These are phyloP conservation scores for Smithsoniella earleae DNA, from an alignment of 163 green algal species.

Conservation along the genomic window DNA sequence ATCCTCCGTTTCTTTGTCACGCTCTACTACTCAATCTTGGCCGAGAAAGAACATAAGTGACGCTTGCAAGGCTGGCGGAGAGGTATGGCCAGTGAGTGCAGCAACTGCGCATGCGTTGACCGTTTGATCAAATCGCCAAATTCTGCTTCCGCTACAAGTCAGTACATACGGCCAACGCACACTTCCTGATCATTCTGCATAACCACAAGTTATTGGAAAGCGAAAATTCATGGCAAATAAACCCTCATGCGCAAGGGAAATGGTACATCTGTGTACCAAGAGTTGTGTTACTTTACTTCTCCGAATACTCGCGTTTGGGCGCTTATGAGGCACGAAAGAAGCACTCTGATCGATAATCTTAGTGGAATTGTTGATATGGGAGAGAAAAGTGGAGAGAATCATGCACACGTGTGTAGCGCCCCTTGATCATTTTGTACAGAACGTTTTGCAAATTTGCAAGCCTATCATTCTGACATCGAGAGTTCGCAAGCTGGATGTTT, in stretches of 20 bases:
- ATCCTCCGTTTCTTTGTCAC: constrained; percentile 33
- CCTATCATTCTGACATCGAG: constrained; percentile 63
- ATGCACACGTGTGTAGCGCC: background rate
- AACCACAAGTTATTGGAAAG: no score
- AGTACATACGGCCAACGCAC: constrained; percentile 75
- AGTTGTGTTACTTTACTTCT: background rate
- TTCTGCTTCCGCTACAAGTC: constrained; percentile 83
- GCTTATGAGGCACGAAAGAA: no score
- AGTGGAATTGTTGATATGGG: background rate
- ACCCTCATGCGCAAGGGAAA: no score
- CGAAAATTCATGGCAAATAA: no score
- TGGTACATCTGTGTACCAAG: no score
- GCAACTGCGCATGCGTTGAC: constrained; percentile 95
- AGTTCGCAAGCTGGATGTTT: constrained; percentile 80
- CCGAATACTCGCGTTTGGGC: no score
- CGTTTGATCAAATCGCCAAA: constrained; percentile 86
- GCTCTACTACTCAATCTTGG: constrained; percentile 50
- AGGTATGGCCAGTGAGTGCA: constrained; percentile 62
- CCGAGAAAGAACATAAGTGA: constrained; percentile 95
- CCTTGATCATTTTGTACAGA: constrained; percentile 58
- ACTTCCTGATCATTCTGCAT: constrained; percentile 66
- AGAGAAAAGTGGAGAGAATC: constrained; percentile 11
- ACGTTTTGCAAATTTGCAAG: constrained; percentile 82
- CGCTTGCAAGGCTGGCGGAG: constrained; percentile 60
- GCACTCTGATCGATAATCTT: no score